Conservation (phyloP, 768 basidiomycete species). For the Tylopilus felleus region DNA sequence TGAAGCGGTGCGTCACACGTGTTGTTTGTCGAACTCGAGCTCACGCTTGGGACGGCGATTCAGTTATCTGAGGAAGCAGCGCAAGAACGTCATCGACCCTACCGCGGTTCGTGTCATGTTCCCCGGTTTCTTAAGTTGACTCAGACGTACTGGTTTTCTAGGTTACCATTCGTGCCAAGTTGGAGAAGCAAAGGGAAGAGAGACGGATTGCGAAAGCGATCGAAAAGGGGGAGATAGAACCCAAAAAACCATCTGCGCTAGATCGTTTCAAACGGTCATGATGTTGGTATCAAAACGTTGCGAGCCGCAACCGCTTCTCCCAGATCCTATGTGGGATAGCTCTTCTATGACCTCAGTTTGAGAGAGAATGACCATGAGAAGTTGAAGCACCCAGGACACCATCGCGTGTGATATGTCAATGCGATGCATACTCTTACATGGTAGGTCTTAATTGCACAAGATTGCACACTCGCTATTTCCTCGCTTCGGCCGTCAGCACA, state of each 20-base stretch:
- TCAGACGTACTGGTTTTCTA: conserved; percentile 11
- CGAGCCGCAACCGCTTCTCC: background rate
- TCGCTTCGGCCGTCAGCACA: conserved; percentile 16
- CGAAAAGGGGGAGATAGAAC: conserved; percentile 31
- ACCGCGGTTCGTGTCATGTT: conserved; percentile 46
- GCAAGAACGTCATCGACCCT: conserved; percentile 94
- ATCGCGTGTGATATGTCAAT: background rate
- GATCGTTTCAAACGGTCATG: conserved; percentile 34
- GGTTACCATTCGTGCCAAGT: conserved; percentile 64
- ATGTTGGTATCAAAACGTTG: conserved; percentile 1
- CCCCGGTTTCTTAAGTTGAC: background rate
- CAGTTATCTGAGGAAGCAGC: conserved; percentile 80
- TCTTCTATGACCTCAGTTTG: background rate
- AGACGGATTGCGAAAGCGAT: conserved; percentile 33
- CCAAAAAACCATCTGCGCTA: conserved; percentile 33
- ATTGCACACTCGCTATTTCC: background rate
- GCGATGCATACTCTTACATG: background rate
- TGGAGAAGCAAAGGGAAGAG: conserved; percentile 56
- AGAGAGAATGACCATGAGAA: background rate
- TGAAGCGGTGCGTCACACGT: conserved; percentile 57
- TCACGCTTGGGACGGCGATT: background rate
- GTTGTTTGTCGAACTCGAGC: background rate
- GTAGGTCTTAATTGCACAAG: background rate
- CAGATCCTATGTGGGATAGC: background rate
- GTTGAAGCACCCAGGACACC: background rate